phyloP scores from a whole-genome alignment of 2,329 filamentous ascomycete species.

The Ceratocystis smalleyi region DNA sequence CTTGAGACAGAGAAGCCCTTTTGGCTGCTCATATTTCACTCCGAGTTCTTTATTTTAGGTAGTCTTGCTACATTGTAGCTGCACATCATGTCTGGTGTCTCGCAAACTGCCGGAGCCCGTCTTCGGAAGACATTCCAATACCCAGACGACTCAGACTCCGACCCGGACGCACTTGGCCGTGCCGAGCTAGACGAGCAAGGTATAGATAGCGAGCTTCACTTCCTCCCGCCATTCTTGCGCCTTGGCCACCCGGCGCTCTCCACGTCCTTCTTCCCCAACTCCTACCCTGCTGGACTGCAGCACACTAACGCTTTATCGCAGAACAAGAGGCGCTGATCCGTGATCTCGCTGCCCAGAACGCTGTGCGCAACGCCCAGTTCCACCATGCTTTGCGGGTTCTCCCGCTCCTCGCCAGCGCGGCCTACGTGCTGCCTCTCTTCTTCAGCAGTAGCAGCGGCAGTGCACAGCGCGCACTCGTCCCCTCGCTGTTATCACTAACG shows the following conservation, averaged over 20 bases:
- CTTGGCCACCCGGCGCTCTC: not conserved
- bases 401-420: constrained; percentile 39
- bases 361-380: constrained; percentile 42
- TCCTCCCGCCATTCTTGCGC: not conserved
- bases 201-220: constrained; percentile 22
- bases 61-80: too few species aligned
- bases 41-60: not conserved
- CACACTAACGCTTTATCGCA: constrained; percentile 20
- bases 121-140: constrained; percentile 67
- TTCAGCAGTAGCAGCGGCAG: constrained; percentile 14
- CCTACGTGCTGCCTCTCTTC: constrained; percentile 38
- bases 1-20: too few species aligned
- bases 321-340: constrained; percentile 52
- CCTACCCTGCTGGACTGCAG: too few species aligned
- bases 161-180: constrained; percentile 33
- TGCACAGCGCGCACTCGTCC: constrained; percentile 19
- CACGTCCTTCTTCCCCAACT: not conserved
- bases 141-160: constrained; percentile 38
- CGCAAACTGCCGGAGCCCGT: constrained; percentile 30
- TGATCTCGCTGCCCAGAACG: constrained; percentile 39
- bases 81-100: not conserved
- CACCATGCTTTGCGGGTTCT: constrained; percentile 42
- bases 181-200: constrained; percentile 64
- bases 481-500: constrained; percentile 40
- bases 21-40: too few species aligned